phyloP scores from a whole-genome alignment of 352 stramenopile genomes.

The Phytophthora rubi region DNA sequence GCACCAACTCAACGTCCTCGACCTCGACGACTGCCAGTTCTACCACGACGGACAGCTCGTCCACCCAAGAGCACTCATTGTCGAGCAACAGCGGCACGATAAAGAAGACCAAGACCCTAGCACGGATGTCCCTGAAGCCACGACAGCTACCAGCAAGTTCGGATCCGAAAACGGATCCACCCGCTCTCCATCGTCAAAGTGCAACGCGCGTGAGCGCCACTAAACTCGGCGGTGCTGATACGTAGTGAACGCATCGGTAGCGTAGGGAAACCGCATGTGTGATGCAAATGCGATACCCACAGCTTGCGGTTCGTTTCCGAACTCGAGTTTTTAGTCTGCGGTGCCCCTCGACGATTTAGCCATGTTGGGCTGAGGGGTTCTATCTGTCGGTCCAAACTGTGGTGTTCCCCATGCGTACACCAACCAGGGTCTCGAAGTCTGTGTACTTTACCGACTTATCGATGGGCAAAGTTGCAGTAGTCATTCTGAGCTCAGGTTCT shows the following conservation, averaged over 20 bases:
- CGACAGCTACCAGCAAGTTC: constrained; percentile 4
- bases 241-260: background rate
- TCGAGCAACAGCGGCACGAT: constrained; percentile 18
- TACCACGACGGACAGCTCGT: constrained; percentile 7
- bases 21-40: constrained; percentile 6
- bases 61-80: constrained; percentile 1
- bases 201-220: constrained; percentile 18
- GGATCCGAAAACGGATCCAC: constrained; percentile 7
- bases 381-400: no score
- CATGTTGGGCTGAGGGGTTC: no score
- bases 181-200: constrained; percentile 25
- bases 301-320: no score
- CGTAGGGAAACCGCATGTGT: no score
- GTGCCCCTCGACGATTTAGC: no score
- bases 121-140: constrained; percentile 14
- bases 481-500: no score
- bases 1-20: constrained; percentile 27
- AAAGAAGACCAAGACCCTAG: constrained; percentile 7
- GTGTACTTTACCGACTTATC: no score
- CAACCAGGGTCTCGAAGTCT: no score
- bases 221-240: background rate
- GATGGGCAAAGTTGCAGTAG: no score
- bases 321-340: no score
- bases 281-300: no score
- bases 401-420: no score